phyloP scores from a whole-genome alignment of 192 early-diverging fungal species.

The Podila epicladia region DNA sequence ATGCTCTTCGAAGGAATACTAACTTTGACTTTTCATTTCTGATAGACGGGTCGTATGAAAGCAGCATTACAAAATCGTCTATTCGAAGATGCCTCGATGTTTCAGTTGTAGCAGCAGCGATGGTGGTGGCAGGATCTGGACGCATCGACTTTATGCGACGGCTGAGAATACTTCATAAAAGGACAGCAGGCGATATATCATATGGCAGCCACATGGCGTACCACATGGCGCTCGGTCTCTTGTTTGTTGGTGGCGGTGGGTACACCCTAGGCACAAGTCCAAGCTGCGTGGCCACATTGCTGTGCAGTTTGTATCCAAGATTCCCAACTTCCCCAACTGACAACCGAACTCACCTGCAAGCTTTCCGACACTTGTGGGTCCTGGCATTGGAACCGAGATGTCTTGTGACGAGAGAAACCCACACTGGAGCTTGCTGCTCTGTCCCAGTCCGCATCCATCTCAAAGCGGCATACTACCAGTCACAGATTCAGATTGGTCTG shows the following conservation, averaged over 20 bases:
- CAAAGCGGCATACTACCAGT: slow-evolving; percentile 24
- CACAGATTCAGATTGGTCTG: not conserved
- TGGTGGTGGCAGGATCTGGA: slow-evolving; percentile 88
- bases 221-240: slow-evolving; percentile 80
- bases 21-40: not conserved
- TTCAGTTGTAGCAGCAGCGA: slow-evolving; percentile 63
- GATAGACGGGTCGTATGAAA: slow-evolving; percentile 62
- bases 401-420: slow-evolving; percentile 74
- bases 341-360: slow-evolving; percentile 77
- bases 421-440: slow-evolving; percentile 58
- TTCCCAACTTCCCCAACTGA: slow-evolving; percentile 65
- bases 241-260: slow-evolving; percentile 77
- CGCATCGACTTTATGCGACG: slow-evolving; percentile 68
- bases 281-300: slow-evolving; percentile 69
- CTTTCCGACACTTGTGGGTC: slow-evolving; percentile 83
- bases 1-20: not conserved
- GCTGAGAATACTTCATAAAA: slow-evolving; percentile 64
- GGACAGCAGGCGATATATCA: slow-evolving; percentile 53
- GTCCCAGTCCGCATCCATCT: slow-evolving; percentile 65
- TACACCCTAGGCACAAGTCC: slow-evolving; percentile 75
- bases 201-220: slow-evolving; percentile 81
- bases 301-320: slow-evolving; percentile 76
- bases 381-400: slow-evolving; percentile 76
- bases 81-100: slow-evolving; percentile 78
- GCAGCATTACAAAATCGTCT: slow-evolving; percentile 70